Evolutionary conservation across 2,329 filamentous ascomycete species (phyloP), one percentile per base, ranked within the genome.

Genomic region (Aphanoascus verrucosus): DNA sequence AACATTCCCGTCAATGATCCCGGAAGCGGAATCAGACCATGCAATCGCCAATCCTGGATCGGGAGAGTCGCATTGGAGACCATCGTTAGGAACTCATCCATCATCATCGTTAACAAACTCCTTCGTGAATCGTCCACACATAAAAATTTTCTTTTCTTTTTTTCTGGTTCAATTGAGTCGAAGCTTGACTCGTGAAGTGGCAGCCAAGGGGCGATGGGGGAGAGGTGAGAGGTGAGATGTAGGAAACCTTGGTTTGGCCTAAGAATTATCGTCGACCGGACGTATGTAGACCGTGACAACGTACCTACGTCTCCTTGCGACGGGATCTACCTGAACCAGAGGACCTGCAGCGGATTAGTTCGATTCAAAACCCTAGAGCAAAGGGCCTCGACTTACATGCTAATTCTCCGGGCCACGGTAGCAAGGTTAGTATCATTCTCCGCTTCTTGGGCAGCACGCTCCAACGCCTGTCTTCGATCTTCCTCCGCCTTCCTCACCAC

Each of bases 371-470:
- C 12, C 40, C 12, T 37, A 44, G 15, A 37, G 17, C 20, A 47
- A 37, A 8, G 5, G 45, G 5, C 17, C 9, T 20, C 34, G 32
- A 77, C 87, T 87, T 75, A 97, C 93, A 94, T 94, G 85, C 89
- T 96, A 64, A 98, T 85, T 69, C 91, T 82, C 71, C 93, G 80
- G 23, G 89, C 93, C 56, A 98, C 81, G 58, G 85, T 84, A 63
- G 91, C 87, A 64, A 98, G 72, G 63, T 87, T 86, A 66, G 83
- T 82, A 65, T 97, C 93, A 66, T 96, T 94, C 60, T 95, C 90
- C 17, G 93, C 93, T 61, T 96, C 90, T 56, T 85, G 80, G 41
- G 82, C 83, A 2, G 93, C 93, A 67, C 89, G 83, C 73, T 94
- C 85, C 59, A 98, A 74, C 12, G 93, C 93, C 65, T 86, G 82